Evolutionary conservation across 169 alveolate species (phyloP).

Genomic region (Toxoplasma gondii): DNA sequence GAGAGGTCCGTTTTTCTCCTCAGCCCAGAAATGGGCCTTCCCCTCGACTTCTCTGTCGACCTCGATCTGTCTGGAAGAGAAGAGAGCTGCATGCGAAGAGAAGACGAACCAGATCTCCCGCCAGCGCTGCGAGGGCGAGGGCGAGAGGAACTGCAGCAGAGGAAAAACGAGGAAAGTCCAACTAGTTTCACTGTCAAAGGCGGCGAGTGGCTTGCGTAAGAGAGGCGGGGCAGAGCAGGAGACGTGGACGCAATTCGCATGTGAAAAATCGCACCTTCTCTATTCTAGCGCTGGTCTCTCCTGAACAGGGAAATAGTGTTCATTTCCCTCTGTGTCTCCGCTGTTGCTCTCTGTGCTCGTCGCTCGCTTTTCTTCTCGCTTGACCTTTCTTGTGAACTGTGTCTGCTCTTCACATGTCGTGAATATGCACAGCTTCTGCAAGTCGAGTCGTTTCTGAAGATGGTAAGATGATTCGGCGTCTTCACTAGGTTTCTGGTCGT

Average conservation of each 20-base stretch:
- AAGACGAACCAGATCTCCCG: background rate
- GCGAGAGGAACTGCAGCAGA: background rate
- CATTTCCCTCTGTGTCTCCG: background rate
- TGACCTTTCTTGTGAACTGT: too few species aligned
- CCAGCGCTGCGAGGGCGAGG: background rate
- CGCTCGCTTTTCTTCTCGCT: background rate
- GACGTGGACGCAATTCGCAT: background rate
- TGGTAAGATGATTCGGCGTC: too few species aligned
- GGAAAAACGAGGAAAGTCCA: background rate
- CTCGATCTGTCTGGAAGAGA: background rate
- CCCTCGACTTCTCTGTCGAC: background rate
- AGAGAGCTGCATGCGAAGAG: background rate
- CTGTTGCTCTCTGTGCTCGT: background rate
- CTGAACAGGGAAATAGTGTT: too few species aligned
- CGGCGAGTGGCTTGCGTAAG: constrained; percentile 44
- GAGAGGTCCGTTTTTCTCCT: constrained; percentile 23
- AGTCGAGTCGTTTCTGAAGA: too few species aligned
- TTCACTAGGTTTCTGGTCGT: too few species aligned
- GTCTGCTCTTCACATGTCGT: too few species aligned
- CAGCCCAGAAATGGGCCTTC: background rate
- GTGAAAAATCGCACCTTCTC: background rate
- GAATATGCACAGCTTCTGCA: too few species aligned
- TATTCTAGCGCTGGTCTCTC: background rate
- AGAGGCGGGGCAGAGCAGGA: background rate
- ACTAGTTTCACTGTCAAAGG: background rate